Evolutionary conservation across 2,329 filamentous ascomycete species (phyloP).

Genomic region (Fusarium albosuccineum): DNA sequence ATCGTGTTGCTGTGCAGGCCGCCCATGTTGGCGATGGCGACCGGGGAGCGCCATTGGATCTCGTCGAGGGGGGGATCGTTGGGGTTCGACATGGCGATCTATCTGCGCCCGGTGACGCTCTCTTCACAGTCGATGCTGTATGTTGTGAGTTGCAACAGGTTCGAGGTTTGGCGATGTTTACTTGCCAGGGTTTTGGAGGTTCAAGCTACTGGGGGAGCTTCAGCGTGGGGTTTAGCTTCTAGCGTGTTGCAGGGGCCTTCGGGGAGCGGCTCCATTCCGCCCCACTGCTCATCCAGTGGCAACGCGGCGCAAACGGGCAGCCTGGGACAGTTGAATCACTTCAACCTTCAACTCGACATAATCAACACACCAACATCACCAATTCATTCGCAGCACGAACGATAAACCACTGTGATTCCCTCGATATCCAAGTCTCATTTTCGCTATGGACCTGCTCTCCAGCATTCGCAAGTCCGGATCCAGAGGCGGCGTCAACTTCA

Average conservation of each 20-base stretch:
- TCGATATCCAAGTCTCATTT: background rate
- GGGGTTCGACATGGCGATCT: constrained; percentile 56
- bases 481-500: constrained; percentile 94
- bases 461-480: constrained; percentile 92
- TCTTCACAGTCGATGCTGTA: background rate
- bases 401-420: background rate
- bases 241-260: constrained; percentile 14
- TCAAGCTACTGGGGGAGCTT: constrained; percentile 22
- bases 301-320: constrained; percentile 10
- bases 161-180: constrained; percentile 17
- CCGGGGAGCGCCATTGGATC: constrained; percentile 73
- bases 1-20: constrained; percentile 75
- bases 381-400: background rate
- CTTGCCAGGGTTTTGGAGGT: constrained; percentile 10
- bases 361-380: constrained; percentile 5
- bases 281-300: constrained; percentile 21
- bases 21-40: constrained; percentile 62
- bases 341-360: constrained; percentile 8
- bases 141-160: background rate
- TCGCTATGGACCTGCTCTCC: constrained; percentile 88
- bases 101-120: too few species aligned
- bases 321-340: background rate
- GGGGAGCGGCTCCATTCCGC: constrained; percentile 32
- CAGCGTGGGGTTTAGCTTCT: constrained; percentile 37
- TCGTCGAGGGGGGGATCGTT: constrained; percentile 72